Conservation (phyloP, 441 rosid species). For the Gossypium gossypioides region DNA sequence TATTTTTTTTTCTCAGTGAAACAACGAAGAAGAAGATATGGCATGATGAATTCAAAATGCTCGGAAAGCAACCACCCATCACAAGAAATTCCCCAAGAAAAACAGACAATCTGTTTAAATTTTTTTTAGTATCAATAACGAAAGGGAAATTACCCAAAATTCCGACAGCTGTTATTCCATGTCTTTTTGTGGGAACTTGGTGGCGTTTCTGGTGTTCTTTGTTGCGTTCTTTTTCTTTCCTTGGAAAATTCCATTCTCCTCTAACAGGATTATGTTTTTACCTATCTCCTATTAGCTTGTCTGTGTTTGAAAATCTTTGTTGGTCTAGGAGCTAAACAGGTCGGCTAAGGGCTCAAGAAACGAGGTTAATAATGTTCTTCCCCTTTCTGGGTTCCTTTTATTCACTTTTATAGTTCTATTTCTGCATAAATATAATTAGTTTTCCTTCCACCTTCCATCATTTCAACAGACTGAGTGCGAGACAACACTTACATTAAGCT, state of each 20-base stretch:
- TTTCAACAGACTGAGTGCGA: constrained; percentile 16
- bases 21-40: neutral
- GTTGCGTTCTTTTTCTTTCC: neutral
- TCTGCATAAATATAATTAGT: constrained; percentile 8
- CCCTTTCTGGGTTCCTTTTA: constrained; percentile 3
- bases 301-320: neutral
- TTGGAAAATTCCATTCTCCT: neutral
- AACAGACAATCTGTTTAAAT: neutral
- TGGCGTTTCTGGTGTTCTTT: constrained; percentile 14
- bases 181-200: constrained; percentile 6
- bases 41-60: constrained; percentile 22
- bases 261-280: neutral
- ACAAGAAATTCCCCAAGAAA: constrained; percentile 1
- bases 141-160: constrained; percentile 17
- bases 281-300: neutral
- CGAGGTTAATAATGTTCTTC: constrained; percentile 22
- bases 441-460: constrained; percentile 32
- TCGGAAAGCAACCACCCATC: neutral
- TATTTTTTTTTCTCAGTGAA: neutral
- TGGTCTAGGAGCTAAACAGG: neutral
- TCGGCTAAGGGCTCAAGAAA: constrained; percentile 18
- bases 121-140: neutral
- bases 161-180: constrained; percentile 9
- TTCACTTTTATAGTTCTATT: constrained; percentile 3
- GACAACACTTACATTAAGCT: neutral